Evolutionary conservation across 352 stramenopile species (phyloP), one percentile per base, ranked within the genome.

Genomic region (Globisporangium viniferum): DNA sequence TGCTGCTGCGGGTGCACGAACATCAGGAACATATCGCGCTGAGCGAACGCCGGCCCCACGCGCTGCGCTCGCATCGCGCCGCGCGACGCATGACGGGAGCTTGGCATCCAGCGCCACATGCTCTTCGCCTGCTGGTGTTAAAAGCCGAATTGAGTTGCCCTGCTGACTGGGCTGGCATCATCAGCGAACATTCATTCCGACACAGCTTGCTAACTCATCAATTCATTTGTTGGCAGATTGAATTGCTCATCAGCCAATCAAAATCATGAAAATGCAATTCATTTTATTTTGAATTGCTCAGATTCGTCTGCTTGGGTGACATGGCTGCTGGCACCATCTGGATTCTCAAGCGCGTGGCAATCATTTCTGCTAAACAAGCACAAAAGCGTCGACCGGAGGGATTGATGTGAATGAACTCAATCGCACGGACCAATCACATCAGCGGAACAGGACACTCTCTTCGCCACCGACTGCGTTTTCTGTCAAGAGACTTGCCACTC

Each of bases 101-200:
- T 67, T 18, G 49, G 62, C 22, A 61, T 24, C 62, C 62, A 67
- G 20, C 53, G 33, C 62, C 48, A 61, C 62, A 67, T 67, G 31
- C 29, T 64, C 24, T n/a, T 12, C 39, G 33, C 29, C 27, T 29
- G 31, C 36, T 59, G 31, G 35, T 27, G 36, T 67, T 20, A 49
- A 60, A 67, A 60, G 5, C 20, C 14, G 48, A 58, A 60, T 59
- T 55, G 59, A 53, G 46, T 15, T 46, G 59, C 18, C 18, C 29
- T 46, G 59, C 24, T 56, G 59, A 53, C 59, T 18, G 8, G 6
- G 31, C 59, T 54, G 29, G 46, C 44, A 65, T 65, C 59, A 65
- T 65, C 15, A 57, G 9, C 41, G 44, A n/a, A 55, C 59, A 51
- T 55, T 46, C 59, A 55, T 31, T 62, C 31, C 7, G 39, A 55